Base-by-base conservation (phyloP, 208 protist species). In the Leishmania braziliensis region DNA sequence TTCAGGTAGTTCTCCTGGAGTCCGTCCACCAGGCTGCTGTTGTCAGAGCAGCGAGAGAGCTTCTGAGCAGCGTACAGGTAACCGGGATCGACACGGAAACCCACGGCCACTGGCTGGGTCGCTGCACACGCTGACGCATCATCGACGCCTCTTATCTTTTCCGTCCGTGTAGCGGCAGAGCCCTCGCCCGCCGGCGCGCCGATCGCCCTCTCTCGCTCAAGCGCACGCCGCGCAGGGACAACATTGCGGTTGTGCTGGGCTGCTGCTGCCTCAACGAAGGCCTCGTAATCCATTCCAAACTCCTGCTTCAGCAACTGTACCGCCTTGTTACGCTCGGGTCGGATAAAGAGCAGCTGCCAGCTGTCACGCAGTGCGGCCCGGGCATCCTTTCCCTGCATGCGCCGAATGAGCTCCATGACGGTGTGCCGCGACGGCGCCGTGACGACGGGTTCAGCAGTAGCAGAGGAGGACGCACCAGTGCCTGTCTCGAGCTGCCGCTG, bases 1-100 rank as follows among this genome's bases (percentile, higher is more conserved):
- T 85, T 71, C n/a, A 90, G 77, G 79, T 96, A 97, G 81, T 91
- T 90, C 74, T 96, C 92, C 71, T 91, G 88, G 50, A 97, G 82
- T 9, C 92, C 94, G 39, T 96, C 91, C n/a, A 96, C 72, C 23
- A 97, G 66, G 1, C 84, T 65, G 14, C 77, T 80, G 63, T 70
- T 82, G 81, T 88, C 78, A 5, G 82, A 51, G 77, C 79, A 81
- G 71, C 80, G 74, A 48, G 18, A 50, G 0, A 96, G 85, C 77
- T 82, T 63, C 43, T 88, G 90, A 26, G 84, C 81, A 60, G 88
- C 81, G 84, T 95, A 94, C 12, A 94, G 76, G 77, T 93, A 95
- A 3, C 88, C 88, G 0, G 94, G 90, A 81, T 96, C 92, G 23
- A 96, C 90, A 69, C 91, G 88, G 75, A 95, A 95, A 58, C 90